phyloP scores from a whole-genome alignment of 768 basidiomycete genomes.

The Suillus bovinus region DNA sequence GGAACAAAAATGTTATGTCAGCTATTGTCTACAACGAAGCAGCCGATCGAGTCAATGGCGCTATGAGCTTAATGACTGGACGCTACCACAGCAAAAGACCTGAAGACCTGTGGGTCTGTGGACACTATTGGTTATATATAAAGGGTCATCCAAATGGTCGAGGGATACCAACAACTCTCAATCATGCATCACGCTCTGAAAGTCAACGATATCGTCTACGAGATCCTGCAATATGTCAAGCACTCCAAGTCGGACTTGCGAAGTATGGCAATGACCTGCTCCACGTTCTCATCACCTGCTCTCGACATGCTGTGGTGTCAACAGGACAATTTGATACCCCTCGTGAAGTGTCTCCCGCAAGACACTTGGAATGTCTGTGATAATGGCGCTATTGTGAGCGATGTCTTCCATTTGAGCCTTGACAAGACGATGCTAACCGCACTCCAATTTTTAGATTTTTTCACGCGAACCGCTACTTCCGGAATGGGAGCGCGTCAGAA shows the following conservation, averaged over 20 bases:
- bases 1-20: not conserved
- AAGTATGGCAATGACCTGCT: not conserved
- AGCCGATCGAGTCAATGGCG: not conserved
- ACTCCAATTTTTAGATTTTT: not conserved
- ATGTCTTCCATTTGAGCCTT: not conserved
- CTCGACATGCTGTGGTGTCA: too few species aligned
- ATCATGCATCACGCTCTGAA: not conserved
- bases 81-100: not conserved
- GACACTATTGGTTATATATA: not conserved
- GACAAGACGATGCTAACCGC: not conserved
- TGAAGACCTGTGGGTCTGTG: not conserved
- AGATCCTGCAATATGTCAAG: not conserved
- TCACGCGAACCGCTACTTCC: too few species aligned
- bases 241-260: not conserved
- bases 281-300: not conserved
- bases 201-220: not conserved
- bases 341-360: too few species aligned
- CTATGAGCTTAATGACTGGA: not conserved
- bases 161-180: too few species aligned
- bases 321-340: too few species aligned
- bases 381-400: not conserved
- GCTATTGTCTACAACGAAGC: not conserved
- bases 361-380: not conserved
- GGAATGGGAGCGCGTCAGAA: too few species aligned
- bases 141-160: not conserved